Percentiles rank a stretch among this genome's conserved stretches.
phyloP scores from a whole-genome alignment of 1,284 basidiomycete genomes.

The Waitea zeae region DNA sequence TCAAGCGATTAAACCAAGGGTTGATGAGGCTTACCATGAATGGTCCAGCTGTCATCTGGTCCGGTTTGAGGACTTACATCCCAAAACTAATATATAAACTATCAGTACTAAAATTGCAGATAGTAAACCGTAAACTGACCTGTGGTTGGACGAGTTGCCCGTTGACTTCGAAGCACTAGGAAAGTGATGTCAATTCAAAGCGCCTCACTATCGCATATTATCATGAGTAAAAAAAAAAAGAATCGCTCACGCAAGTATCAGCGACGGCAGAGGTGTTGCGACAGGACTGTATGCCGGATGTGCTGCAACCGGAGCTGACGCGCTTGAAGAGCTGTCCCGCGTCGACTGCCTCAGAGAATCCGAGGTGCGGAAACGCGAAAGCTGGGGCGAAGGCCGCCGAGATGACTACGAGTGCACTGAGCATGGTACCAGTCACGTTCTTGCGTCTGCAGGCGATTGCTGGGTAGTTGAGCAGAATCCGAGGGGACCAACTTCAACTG shows the following conservation, averaged over 20 bases:
- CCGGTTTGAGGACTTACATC: conserved; percentile 45
- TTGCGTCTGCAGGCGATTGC: no score
- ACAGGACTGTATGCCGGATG: conserved; percentile 17
- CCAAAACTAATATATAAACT: conserved; percentile 27
- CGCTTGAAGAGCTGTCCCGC: conserved; percentile 12
- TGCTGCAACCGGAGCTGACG: conserved; percentile 16
- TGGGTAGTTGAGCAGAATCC: no score
- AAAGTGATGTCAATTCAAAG: no score
- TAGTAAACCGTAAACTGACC: conserved; percentile 21
- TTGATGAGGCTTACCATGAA: no score
- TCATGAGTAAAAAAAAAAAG: neutral
- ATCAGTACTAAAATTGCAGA: conserved; percentile 14
- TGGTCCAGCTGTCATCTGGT: conserved; percentile 54
- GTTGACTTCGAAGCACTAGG: conserved; percentile 14
- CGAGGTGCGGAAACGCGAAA: no score
- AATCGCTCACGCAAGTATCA: neutral
- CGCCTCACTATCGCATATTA: no score
- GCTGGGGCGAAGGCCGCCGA: conserved; percentile 7
- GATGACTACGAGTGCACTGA: conserved; percentile 8
- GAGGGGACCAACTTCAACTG: no score
- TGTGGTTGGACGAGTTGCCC: conserved; percentile 46
- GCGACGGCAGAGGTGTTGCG: conserved; percentile 11
- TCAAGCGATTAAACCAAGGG: no score
- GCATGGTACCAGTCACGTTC: no score
- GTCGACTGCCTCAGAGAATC: conserved; percentile 7